Base-by-base conservation (phyloP, 306 rosid species). In the Arachis hypogaea region DNA sequence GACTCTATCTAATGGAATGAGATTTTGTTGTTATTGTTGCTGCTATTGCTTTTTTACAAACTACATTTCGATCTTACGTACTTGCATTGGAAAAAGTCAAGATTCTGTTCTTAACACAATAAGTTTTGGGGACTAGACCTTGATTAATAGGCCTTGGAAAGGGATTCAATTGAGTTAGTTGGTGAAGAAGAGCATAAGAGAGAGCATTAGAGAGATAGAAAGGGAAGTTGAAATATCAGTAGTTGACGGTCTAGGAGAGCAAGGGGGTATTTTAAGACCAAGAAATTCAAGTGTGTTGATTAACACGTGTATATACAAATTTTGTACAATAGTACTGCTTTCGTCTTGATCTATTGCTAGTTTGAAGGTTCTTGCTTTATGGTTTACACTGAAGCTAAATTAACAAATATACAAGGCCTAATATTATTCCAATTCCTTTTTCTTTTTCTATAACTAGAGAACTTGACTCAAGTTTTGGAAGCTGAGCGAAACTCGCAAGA, bases 401-500 rank as follows among this genome's bases (percentile, higher is more conserved):
- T 59, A 60, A 68, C 38, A 14, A 22, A n/a, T 11, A 62, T 55
- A 11, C 46, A 30, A 14, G 51, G 43, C 55, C 22, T 62, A 51
- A n/a, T 47, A 18, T 76, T 69, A 57, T 55, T 77, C 71, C 58
- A 16, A 5, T 41, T 71, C 61, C 78, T 59, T 61, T 75, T 59
- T 30, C 78, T 59, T 61, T 75, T 59, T 30, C 59, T 78, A 56
- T 78, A 81, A 65, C 78, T 72, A 95, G 99, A 90, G 50, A 90
- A 85, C 75, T 87, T 95, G 94, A 95, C 87, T 16, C 90, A 83
- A 81, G 86, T 88, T 82, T 82, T 92, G 83, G 99, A 95, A 77
- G 90, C 89, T 4, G 97, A 95, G 82, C 88, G 98, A 9, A 88
- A 88, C 44, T 87, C 99, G 68, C 98, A 88, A 79, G 93, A 90